phyloP scores from a whole-genome alignment of 768 basidiomycete species.

The Mycena alexandri region DNA sequence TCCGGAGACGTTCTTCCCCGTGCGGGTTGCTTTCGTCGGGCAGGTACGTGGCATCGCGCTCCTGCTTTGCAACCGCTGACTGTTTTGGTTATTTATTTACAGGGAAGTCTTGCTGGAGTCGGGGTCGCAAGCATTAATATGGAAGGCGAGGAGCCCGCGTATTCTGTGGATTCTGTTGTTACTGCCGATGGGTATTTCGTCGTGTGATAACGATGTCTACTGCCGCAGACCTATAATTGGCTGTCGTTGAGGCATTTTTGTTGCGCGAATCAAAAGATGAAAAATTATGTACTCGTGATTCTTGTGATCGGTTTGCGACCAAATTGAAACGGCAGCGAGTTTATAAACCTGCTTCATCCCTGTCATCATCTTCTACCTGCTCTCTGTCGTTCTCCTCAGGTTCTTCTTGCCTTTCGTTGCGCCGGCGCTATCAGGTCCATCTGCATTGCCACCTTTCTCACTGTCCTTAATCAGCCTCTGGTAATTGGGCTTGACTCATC shows the following conservation, averaged over 20 bases:
- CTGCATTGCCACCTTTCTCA: constrained; percentile 14
- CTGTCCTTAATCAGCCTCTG: constrained; percentile 27
- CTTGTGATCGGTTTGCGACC: not conserved
- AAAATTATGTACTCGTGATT: not conserved
- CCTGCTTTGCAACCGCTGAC: constrained; percentile 11
- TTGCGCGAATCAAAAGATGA: constrained; percentile 2
- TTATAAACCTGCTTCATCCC: not conserved
- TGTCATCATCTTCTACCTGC: not conserved
- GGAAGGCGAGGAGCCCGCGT: constrained; percentile 54
- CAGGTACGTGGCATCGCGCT: constrained; percentile 24
- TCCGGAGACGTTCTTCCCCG: constrained; percentile 90
- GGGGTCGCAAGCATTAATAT: constrained; percentile 68
- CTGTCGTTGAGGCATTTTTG: constrained; percentile 1
- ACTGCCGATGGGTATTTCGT: constrained; percentile 70
- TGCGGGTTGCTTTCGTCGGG: constrained; percentile 84
- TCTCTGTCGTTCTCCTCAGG: not conserved
- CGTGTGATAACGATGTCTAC: constrained; percentile 47
- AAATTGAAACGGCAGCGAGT: no score
- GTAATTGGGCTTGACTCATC: constrained; percentile 30
- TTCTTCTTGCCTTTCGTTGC: constrained; percentile 22
- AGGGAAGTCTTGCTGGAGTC: constrained; percentile 86
- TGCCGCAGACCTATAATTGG: no score
- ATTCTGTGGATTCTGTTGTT: constrained; percentile 69
- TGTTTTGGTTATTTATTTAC: constrained; percentile 27
- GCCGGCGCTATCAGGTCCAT: constrained; percentile 32